Conservation (phyloP, 192 early-diverging fungal genomes). For the Phlyctochytrium planicorne region DNA sequence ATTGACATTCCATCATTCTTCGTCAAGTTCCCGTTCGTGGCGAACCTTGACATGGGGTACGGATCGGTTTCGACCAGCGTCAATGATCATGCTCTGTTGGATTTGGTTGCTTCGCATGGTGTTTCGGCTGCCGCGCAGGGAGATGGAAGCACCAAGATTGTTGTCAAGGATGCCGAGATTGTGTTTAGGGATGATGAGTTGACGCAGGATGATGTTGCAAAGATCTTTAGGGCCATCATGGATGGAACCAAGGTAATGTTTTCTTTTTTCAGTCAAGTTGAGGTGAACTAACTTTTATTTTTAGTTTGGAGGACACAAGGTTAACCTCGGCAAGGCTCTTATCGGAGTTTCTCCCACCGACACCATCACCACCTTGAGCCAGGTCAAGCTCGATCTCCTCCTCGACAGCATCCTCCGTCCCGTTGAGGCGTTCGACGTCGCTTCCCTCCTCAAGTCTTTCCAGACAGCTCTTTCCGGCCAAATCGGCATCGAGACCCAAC, state of each 20-base stretch:
- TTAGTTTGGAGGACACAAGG: background rate
- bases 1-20: background rate
- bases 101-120: background rate
- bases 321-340: background rate
- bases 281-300: background rate
- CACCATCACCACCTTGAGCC: background rate
- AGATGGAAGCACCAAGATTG: background rate
- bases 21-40: background rate
- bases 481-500: background rate
- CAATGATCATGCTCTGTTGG: background rate
- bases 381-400: background rate
- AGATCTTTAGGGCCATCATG: background rate
- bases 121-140: background rate
- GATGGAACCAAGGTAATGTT: background rate
- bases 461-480: background rate
- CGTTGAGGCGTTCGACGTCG: background rate
- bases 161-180: background rate
- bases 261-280: background rate
- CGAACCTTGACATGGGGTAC: background rate
- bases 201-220: background rate
- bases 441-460: background rate
- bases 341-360: slow-evolving; percentile 3
- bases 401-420: background rate
- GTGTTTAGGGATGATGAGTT: background rate
- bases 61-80: background rate